Conservation (phyloP, 2,329 filamentous ascomycete species). For the Apiospora aurea region DNA sequence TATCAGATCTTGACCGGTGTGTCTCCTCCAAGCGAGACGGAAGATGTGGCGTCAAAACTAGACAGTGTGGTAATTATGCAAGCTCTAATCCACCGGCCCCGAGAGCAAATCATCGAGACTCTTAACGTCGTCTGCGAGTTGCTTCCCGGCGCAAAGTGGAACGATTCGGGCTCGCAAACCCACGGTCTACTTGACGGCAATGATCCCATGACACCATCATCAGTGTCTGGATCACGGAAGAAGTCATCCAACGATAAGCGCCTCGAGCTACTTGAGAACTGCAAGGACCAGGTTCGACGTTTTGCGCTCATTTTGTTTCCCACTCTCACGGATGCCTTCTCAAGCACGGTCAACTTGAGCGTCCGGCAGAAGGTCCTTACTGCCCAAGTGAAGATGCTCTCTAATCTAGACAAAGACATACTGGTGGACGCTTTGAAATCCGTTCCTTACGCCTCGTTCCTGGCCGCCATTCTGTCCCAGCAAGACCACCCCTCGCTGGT, state of each 20-base stretch:
- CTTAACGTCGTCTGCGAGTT: conserved; percentile 97
- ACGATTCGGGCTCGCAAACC: conserved; percentile 49
- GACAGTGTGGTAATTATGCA: conserved; percentile 99
- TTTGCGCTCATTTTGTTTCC: conserved; percentile 94
- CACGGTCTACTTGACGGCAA: conserved; percentile 39
- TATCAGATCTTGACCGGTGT: conserved; percentile 98
- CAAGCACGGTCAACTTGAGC: conserved; percentile 93
- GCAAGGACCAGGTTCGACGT: conserved; percentile 84
- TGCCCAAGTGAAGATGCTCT: conserved; percentile 98
- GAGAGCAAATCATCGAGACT: conserved; percentile 96
- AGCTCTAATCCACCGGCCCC: conserved; percentile 91
- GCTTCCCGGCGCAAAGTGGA: conserved; percentile 74
- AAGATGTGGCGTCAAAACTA: conserved; percentile 83
- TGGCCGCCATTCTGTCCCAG: conserved; percentile 94
- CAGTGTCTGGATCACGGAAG: conserved; percentile 48
- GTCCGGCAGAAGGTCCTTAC: conserved; percentile 94
- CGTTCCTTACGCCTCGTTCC: conserved; percentile 93
- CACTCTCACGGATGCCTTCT: conserved; percentile 94
- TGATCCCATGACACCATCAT: conserved; percentile 51
- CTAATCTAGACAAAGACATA: conserved; percentile 86
- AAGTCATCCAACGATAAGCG: conserved; percentile 79
- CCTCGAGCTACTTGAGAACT: conserved; percentile 80
- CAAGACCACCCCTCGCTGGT: conserved; percentile 91
- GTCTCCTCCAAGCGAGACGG: conserved; percentile 81
- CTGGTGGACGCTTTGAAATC: conserved; percentile 84